Evolutionary conservation across 2,329 filamentous ascomycete species (phyloP).

Genomic region (Lachnellula occidentalis): DNA sequence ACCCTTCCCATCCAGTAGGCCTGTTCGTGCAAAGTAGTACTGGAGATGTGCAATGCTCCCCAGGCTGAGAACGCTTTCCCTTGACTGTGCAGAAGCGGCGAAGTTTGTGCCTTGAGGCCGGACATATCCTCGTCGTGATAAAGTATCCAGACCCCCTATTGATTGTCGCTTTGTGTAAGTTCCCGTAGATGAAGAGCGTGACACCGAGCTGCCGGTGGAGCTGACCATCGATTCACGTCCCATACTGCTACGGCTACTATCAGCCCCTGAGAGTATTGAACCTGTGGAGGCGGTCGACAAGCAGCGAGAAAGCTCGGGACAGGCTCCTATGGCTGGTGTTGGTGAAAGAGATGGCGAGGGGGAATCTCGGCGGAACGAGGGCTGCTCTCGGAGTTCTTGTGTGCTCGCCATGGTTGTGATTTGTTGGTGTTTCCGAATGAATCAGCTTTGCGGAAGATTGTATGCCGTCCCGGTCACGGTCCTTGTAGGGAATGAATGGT

Average conservation of each 20-base stretch:
- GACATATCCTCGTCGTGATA: conserved; percentile 36
- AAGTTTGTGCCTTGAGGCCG: conserved; percentile 51
- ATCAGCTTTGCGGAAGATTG: conserved; percentile 4
- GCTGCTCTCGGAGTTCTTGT: conserved; percentile 22
- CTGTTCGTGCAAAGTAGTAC: conserved; percentile 96
- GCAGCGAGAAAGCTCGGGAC: conserved; percentile 55
- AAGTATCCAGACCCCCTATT: conserved; percentile 32
- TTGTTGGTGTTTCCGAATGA: conserved; percentile 10
- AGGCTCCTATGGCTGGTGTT: conserved; percentile 55
- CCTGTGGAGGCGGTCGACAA: conserved; percentile 49
- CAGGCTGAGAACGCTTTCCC: conserved; percentile 92
- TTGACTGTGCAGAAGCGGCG: conserved; percentile 79
- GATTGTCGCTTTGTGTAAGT: conserved; percentile 45
- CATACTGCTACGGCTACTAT: conserved; percentile 33
- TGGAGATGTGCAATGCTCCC: conserved; percentile 96
- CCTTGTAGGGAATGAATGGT: background rate
- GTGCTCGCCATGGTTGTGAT: conserved; percentile 37
- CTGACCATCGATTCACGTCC: conserved; percentile 49
- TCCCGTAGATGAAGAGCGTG: conserved; percentile 59
- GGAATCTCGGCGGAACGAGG: conserved; percentile 37
- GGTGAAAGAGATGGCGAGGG: conserved; percentile 61
- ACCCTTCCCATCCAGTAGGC: conserved; percentile 87
- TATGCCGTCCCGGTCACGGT: background rate
- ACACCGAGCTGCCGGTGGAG: conserved; percentile 44
- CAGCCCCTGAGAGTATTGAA: conserved; percentile 44